These are phyloP conservation scores for Grosmannia penicillata DNA, from an alignment of 2,329 filamentous ascomycete genomes.

Conservation along the genomic window DNA sequence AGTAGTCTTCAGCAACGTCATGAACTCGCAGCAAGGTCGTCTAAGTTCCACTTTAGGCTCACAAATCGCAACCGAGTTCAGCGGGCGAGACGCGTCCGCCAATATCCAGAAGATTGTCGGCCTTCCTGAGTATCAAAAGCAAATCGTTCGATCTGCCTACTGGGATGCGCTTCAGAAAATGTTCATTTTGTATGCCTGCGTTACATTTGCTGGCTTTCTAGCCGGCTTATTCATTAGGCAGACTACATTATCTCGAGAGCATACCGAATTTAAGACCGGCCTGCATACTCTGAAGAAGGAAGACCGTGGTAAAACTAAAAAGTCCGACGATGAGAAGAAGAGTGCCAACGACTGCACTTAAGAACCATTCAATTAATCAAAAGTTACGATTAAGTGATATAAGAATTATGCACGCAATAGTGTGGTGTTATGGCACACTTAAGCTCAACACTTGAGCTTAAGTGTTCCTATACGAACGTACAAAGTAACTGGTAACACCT, in stretches of 20 bases:
- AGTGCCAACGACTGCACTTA: not conserved
- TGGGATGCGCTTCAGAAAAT: conserved; percentile 34
- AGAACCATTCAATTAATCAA: too few species aligned
- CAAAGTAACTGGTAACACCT: too few species aligned
- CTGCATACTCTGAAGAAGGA: conserved; percentile 14
- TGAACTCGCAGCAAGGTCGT: not conserved
- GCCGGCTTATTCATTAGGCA: conserved; percentile 32
- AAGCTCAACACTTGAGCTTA: too few species aligned
- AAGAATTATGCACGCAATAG: too few species aligned
- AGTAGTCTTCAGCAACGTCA: conserved; percentile 1
- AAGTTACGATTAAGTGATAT: too few species aligned
- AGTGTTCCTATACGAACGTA: too few species aligned
- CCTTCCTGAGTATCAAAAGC: conserved; percentile 23
- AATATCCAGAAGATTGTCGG: conserved; percentile 31
- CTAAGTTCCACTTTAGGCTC: not conserved
- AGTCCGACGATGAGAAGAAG: not conserved
- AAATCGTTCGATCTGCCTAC: conserved; percentile 29
- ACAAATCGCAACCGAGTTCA: not conserved
- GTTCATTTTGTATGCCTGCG: conserved; percentile 40
- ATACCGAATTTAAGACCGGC: conserved; percentile 43
- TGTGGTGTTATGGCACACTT: too few species aligned
- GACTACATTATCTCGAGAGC: conserved; percentile 34
- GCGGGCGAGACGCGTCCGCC: not conserved
- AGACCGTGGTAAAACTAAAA: not conserved
- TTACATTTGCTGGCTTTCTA: conserved; percentile 30